Evolutionary conservation across 2,329 filamentous ascomycete species (phyloP).

Genomic region (Fusarium continuum): DNA sequence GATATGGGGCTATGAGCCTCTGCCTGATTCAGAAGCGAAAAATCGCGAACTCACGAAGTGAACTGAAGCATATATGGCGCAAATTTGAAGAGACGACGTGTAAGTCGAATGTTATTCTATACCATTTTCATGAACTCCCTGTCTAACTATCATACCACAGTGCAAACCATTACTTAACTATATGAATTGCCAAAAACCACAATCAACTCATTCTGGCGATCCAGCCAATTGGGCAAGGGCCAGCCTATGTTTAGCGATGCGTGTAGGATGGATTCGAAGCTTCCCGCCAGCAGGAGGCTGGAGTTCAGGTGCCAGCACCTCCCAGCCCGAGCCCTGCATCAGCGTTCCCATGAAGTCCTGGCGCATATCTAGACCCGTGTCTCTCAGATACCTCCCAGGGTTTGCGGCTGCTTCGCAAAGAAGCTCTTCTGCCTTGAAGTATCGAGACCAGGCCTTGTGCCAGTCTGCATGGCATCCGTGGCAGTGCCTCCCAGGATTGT

Average conservation of each 20-base stretch:
- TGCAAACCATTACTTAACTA: constrained; percentile 1
- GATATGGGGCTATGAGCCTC: constrained; percentile 58
- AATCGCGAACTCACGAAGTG: background rate
- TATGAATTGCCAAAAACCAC: background rate
- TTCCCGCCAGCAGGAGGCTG: constrained; percentile 23
- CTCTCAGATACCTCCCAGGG: background rate
- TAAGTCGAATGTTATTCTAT: constrained; percentile 25
- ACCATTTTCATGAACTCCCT: background rate
- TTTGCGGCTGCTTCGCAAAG: constrained; percentile 6
- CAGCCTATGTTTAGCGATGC: constrained; percentile 24
- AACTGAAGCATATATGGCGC: constrained; percentile 1
- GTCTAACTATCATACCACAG: constrained; percentile 18
- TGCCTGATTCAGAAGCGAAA: background rate
- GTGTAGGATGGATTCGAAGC: constrained; percentile 30
- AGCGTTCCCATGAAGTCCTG: constrained; percentile 7
- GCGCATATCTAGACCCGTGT: constrained; percentile 9
- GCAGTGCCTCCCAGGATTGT: constrained; percentile 16
- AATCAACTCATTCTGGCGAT: background rate
- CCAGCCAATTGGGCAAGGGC: background rate
- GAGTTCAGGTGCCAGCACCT: constrained; percentile 7
- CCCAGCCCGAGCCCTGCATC: constrained; percentile 2
- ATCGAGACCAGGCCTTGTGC: constrained; percentile 30
- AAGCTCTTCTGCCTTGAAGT: constrained; percentile 24
- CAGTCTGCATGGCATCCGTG: constrained; percentile 36
- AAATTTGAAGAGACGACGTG: constrained; percentile 4